Conservation (phyloP, 2,329 filamentous ascomycete genomes). For the Thelonectria olida region DNA sequence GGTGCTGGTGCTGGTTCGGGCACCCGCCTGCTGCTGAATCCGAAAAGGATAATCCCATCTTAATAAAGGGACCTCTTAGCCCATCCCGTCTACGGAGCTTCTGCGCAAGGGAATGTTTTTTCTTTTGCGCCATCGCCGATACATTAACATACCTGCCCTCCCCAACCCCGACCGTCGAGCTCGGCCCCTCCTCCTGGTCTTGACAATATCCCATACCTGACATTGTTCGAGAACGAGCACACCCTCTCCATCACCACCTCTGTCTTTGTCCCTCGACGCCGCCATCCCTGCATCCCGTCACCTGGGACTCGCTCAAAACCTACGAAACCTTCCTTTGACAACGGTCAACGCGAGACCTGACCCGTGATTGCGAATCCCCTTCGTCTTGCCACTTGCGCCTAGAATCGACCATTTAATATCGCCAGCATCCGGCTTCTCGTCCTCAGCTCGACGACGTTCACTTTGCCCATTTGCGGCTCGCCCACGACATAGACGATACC, state of each 20-base stretch:
- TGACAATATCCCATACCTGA: constrained; percentile 6
- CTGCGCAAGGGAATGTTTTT: constrained; percentile 16
- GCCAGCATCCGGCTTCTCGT: not conserved
- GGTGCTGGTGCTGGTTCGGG: constrained; percentile 9
- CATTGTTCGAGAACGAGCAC: constrained; percentile 6
- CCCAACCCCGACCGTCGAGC: not conserved
- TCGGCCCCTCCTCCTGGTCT: constrained; percentile 1
- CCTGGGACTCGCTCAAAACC: constrained; percentile 2
- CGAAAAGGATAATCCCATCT: constrained; percentile 21
- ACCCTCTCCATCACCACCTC: too few relatives aligned
- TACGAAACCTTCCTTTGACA: not conserved
- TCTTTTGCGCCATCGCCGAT: constrained; percentile 17
- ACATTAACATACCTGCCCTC: not conserved
- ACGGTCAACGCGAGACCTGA: not conserved
- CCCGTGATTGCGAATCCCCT: not conserved
- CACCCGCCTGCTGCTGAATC: constrained; percentile 9
- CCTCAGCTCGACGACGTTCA: not conserved
- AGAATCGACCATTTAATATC: not conserved
- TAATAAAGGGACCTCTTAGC: constrained; percentile 20
- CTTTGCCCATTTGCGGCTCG: not conserved
- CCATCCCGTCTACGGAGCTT: constrained; percentile 7
- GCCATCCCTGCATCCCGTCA: constrained; percentile 11
- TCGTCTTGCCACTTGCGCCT: not conserved
- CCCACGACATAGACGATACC: not conserved
- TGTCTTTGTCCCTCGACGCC: not conserved